These are phyloP conservation scores for Dillenia turbinata DNA, from an alignment of 164 flowering plant species.

Conservation along the genomic window DNA sequence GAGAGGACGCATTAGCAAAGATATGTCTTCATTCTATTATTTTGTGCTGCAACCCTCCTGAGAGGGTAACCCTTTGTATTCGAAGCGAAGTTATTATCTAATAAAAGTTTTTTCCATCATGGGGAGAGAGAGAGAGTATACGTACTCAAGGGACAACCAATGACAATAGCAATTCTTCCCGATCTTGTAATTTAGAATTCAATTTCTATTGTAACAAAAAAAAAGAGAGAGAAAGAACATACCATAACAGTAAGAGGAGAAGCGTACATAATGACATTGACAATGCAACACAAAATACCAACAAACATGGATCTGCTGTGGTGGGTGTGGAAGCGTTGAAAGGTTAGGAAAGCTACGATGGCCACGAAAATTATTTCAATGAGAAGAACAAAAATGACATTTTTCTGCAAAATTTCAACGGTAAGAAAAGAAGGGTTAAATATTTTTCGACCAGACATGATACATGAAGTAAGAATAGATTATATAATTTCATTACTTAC, in stretches of 20 bases:
- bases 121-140: not conserved
- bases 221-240: not conserved
- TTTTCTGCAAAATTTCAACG: conserved; percentile 22
- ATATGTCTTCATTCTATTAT: no score
- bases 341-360: conserved; percentile 14
- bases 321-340: conserved; percentile 21
- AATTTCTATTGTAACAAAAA: no score
- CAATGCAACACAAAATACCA: conserved; percentile 45
- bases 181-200: no score
- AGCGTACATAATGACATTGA: conserved; percentile 44
- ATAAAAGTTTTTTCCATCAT: no score
- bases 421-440: not conserved
- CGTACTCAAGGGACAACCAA: no score
- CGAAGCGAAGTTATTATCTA: no score
- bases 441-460: not conserved
- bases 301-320: conserved; percentile 34
- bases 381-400: conserved; percentile 4
- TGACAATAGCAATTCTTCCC: no score
- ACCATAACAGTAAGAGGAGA: conserved; percentile 61
- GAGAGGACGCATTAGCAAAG: no score
- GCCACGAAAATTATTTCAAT: conserved; percentile 26
- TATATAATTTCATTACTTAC: conserved; percentile 17
- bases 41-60: no score
- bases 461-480: conserved; percentile 10
- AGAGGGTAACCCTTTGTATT: no score